These are phyloP conservation scores for Trametes gibbosa DNA, from an alignment of 768 basidiomycete genomes.

Conservation along the genomic window DNA sequence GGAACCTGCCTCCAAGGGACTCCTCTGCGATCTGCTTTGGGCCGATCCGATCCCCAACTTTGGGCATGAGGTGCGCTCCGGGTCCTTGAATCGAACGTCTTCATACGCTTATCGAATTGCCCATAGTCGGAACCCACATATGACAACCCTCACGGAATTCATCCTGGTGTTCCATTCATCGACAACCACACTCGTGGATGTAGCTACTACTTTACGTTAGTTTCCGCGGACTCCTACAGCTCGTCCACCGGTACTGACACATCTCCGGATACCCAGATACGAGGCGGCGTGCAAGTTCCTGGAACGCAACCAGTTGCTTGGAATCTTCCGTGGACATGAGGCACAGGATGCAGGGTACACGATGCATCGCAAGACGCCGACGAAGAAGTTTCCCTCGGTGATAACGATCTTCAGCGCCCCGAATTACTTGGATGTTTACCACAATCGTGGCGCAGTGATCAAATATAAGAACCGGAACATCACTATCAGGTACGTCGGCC, in stretches of 20 bases:
- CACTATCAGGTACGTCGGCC: conserved; percentile 60
- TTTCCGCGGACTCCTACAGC: conserved; percentile 2
- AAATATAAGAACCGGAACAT: conserved; percentile 97
- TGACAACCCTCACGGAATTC: conserved; percentile 39
- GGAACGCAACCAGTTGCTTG: conserved; percentile 86
- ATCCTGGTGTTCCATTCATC: conserved; percentile 58
- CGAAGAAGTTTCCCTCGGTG: conserved; percentile 92
- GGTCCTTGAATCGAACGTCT: not conserved
- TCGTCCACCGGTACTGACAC: not conserved
- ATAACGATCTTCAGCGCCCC: conserved; percentile 99
- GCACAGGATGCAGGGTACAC: conserved; percentile 95
- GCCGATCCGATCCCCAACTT: conserved; percentile 90
- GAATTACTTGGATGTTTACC: conserved; percentile 94
- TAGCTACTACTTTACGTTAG: conserved; percentile 89
- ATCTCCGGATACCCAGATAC: conserved; percentile 44
- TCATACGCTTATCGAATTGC: not conserved
- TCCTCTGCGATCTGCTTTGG: conserved; percentile 96
- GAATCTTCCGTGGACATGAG: conserved; percentile 94
- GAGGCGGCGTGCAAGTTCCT: conserved; percentile 91
- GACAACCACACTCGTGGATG: conserved; percentile 90
- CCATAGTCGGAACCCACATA: conserved; percentile 21
- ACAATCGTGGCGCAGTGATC: conserved; percentile 94
- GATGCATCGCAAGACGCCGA: conserved; percentile 94
- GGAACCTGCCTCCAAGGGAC: conserved; percentile 89
- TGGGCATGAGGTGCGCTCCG: conserved; percentile 67